phyloP scores from a whole-genome alignment of 495 filamentous ascomycete genomes.

The Hamigera avellanea region DNA sequence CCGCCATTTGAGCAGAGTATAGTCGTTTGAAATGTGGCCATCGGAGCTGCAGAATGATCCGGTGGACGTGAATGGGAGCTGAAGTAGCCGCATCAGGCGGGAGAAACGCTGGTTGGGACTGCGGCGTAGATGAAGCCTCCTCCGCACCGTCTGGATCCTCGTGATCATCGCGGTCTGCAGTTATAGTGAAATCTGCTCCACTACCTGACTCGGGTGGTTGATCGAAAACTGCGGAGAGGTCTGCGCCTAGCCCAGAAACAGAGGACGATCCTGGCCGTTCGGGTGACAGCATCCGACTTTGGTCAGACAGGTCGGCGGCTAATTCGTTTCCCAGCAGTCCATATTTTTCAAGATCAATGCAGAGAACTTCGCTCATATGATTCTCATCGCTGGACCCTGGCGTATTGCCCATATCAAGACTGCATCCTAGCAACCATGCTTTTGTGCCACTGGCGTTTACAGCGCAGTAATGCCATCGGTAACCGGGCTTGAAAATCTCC shows the following conservation, averaged over 20 bases:
- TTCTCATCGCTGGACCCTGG: conserved; percentile 58
- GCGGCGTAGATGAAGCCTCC: conserved; percentile 28
- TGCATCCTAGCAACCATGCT: conserved; percentile 91
- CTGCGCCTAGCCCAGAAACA: conserved; percentile 59
- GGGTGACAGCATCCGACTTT: conserved; percentile 39
- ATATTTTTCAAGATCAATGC: conserved; percentile 77
- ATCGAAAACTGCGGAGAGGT: conserved; percentile 79
- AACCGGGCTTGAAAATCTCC: conserved; percentile 78
- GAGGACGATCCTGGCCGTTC: conserved; percentile 34
- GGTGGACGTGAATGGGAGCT: conserved; percentile 81
- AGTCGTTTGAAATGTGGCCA: conserved; percentile 94
- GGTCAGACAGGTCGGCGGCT: conserved; percentile 45
- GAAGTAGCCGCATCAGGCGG: conserved; percentile 55
- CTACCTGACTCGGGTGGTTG: conserved; percentile 64
- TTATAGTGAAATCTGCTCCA: conserved; percentile 76
- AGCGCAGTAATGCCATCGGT: conserved; percentile 95
- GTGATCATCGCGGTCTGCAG: conserved; percentile 60
- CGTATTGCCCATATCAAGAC: conserved; percentile 47
- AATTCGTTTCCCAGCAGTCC: conserved; percentile 76
- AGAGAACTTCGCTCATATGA: conserved; percentile 84
- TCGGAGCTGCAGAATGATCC: conserved; percentile 80
- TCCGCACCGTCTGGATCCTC: conserved; percentile 48
- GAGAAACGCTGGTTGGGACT: conserved; percentile 46
- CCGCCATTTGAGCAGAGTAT: conserved; percentile 86
- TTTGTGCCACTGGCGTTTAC: conserved; percentile 88